These are phyloP conservation scores for Solanum bulbocastanum DNA, from an alignment of 257 asterid genomes.

Conservation along the genomic window DNA sequence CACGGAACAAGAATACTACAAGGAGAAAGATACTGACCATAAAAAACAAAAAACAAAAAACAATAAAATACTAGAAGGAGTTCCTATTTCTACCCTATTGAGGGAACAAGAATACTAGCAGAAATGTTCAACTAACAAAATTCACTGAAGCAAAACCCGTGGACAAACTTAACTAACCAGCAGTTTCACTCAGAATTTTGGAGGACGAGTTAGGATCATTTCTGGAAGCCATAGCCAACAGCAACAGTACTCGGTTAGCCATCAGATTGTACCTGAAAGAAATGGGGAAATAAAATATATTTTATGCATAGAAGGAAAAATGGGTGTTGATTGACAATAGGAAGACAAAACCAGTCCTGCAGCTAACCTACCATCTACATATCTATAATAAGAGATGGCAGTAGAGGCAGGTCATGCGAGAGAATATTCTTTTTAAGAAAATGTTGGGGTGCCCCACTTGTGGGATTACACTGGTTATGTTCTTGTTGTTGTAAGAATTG, in stretches of 20 bases:
- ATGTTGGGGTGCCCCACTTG: background rate
- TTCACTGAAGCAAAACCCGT: background rate
- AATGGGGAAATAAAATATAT: slow-evolving; percentile 2
- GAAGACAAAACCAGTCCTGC: background rate
- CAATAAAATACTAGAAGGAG: background rate
- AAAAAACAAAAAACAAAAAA: background rate
- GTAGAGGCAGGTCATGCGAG: background rate
- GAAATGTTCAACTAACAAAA: background rate
- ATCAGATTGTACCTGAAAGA: slow-evolving; percentile 88
- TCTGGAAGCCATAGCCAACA: slow-evolving; percentile 88
- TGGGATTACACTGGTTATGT: background rate
- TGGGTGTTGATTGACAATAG: background rate
- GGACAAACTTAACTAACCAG: slow-evolving; percentile 43
- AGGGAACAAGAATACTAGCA: background rate
- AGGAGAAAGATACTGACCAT: background rate
- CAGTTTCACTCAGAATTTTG: slow-evolving; percentile 61
- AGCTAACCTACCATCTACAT: background rate
- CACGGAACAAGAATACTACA: background rate
- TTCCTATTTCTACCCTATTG: background rate
- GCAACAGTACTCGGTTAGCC: slow-evolving; percentile 92
- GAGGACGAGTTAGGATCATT: slow-evolving; percentile 57
- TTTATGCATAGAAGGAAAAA: background rate
- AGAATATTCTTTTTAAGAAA: background rate
- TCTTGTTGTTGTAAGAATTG: background rate
- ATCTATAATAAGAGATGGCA: background rate